Percentiles rank a stretch among this genome's conserved stretches.
These are phyloP conservation scores for Xerocomus spinulosus DNA, from an alignment of 768 basidiomycete genomes.

Conservation along the genomic window DNA sequence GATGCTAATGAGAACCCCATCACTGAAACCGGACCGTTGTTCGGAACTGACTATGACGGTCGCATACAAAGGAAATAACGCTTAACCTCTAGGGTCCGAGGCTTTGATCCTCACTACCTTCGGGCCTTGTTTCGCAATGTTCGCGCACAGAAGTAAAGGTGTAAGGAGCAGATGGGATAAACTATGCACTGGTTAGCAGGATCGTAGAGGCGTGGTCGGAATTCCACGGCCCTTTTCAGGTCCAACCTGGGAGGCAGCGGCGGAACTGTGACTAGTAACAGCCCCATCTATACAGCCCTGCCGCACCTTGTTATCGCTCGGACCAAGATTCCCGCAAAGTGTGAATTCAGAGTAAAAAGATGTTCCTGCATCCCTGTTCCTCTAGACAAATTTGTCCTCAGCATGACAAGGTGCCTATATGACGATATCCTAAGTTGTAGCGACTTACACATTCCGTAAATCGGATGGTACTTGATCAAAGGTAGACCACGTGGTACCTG, in stretches of 20 bases:
- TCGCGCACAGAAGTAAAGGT: slow-evolving; percentile 16
- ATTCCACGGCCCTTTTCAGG: slow-evolving; percentile 20
- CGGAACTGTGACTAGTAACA: not conserved
- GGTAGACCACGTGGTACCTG: slow-evolving; percentile 2
- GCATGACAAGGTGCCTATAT: no score
- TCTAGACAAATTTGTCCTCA: not conserved
- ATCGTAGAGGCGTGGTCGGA: slow-evolving; percentile 14
- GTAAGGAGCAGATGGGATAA: slow-evolving; percentile 14
- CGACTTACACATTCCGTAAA: slow-evolving; percentile 2
- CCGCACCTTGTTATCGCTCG: not conserved
- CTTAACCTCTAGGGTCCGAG: slow-evolving; percentile 5
- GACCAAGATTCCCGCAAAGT: not conserved
- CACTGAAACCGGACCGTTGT: slow-evolving; percentile 12
- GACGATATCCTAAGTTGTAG: not conserved
- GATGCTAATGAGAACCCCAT: not conserved
- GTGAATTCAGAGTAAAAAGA: not conserved
- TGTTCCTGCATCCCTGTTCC: not conserved
- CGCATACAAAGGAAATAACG: slow-evolving; percentile 6
- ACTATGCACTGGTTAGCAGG: slow-evolving; percentile 11
- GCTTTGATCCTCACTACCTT: slow-evolving; percentile 18
- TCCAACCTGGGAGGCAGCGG: slow-evolving; percentile 3
- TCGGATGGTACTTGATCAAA: slow-evolving; percentile 12
- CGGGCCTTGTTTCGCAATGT: slow-evolving; percentile 19
- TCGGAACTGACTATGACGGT: slow-evolving; percentile 2
- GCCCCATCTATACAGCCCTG: not conserved